Percentiles rank a stretch among this genome's conserved stretches.
Conservation (phyloP, 305 asterid genomes). For the Caryopteris hybrid region DNA sequence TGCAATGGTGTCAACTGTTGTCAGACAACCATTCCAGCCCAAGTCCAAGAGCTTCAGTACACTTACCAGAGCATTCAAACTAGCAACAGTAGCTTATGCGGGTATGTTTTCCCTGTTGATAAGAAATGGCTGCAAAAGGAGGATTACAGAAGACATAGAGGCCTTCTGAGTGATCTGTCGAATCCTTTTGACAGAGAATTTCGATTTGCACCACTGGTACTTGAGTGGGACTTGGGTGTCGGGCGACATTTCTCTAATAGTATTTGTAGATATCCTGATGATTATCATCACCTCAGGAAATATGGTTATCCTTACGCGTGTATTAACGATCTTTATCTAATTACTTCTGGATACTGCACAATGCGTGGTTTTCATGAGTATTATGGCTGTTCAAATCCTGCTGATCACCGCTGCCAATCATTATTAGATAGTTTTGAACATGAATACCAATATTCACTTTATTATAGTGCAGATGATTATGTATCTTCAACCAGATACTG, state of each 20-base stretch:
- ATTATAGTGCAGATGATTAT: neutral
- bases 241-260: too few species aligned
- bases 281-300: neutral
- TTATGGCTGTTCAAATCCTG: too few species aligned
- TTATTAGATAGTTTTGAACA: too few species aligned
- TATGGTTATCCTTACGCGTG: too few species aligned
- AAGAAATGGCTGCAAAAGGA: constrained; percentile 14
- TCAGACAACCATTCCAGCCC: constrained; percentile 11
- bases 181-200: constrained; percentile 28
- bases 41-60: constrained; percentile 1
- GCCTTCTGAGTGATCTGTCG: neutral
- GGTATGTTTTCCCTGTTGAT: constrained; percentile 30
- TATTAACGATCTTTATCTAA: neutral
- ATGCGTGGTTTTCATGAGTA: too few species aligned
- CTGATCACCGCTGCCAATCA: neutral
- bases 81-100: constrained; percentile 4
- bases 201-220: constrained; percentile 21
- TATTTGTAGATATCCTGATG: neutral
- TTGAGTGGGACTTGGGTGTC: constrained; percentile 29
- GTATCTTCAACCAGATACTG: neutral
- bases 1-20: constrained; percentile 37
- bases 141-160: constrained; percentile 8
- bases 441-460: too few species aligned
- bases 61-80: constrained; percentile 6
- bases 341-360: too few species aligned